Evolutionary conservation across 805 yeast genomes (phyloP).

Genomic region (Yarrowia hollandica): DNA sequence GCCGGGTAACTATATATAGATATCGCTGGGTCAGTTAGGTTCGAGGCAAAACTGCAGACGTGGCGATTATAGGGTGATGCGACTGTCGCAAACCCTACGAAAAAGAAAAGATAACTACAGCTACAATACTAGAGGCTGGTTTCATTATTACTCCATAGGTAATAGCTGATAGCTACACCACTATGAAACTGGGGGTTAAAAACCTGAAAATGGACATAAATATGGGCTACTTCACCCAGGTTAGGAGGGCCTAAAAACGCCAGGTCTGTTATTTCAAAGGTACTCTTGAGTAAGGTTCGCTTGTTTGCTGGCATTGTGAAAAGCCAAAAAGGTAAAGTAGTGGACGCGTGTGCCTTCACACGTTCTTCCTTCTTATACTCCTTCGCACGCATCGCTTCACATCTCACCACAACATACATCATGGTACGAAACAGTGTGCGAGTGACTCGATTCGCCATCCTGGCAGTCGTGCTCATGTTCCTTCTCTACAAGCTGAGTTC

Average conservation of each 20-base stretch:
- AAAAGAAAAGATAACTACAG: not conserved
- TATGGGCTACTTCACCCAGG: not conserved
- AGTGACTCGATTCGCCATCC: constrained; percentile 41
- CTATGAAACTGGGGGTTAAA: too few species aligned
- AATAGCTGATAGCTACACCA: too few species aligned
- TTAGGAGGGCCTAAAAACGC: not conserved
- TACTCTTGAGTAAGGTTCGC: not conserved
- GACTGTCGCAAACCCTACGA: not conserved
- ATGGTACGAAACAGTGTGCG: constrained; percentile 44
- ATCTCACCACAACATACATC: not conserved
- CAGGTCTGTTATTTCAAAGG: not conserved
- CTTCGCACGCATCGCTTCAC: not conserved
- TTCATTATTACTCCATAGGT: too few species aligned
- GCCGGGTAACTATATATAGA: constrained; percentile 25
- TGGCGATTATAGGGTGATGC: constrained; percentile 10
- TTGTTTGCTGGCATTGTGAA: constrained; percentile 22
- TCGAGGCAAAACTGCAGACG: constrained; percentile 20
- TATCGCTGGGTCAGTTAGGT: not conserved
- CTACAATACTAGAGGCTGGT: too few species aligned
- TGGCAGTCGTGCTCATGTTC: constrained; percentile 40
- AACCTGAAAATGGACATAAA: not conserved
- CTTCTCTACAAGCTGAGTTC: constrained; percentile 39
- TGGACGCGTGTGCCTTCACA: constrained; percentile 16
- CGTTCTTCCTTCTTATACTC: constrained; percentile 12
- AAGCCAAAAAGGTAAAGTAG: constrained; percentile 23